A percentile compares a stretch with the other conserved stretches of the same genome.
Evolutionary conservation across 169 alveolate genomes (phyloP).

Genomic region (Cryptosporidium sp.): DNA sequence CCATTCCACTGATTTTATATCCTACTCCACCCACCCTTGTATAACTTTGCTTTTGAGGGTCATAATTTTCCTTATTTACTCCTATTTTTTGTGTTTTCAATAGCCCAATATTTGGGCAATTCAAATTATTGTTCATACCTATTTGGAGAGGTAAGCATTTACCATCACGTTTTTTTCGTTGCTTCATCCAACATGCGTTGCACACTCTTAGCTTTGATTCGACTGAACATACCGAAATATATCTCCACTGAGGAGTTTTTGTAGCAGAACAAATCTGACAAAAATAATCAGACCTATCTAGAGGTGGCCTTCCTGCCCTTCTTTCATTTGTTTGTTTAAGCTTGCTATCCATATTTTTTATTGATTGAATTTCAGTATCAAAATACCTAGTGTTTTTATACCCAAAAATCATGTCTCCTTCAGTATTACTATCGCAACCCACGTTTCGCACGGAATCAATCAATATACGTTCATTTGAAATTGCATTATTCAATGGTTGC

Average conservation of each 20-base stretch:
- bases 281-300: constrained; percentile 70
- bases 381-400: constrained; percentile 14
- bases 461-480: background rate
- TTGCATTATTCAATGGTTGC: background rate
- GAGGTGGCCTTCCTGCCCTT: constrained; percentile 75
- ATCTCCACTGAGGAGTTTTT: constrained; percentile 74
- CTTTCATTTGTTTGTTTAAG: constrained; percentile 69
- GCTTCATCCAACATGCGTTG: constrained; percentile 76
- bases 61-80: constrained; percentile 45
- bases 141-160: constrained; percentile 42
- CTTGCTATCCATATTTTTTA: constrained; percentile 51
- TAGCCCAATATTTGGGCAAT: constrained; percentile 7
- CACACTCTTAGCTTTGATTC: constrained; percentile 65
- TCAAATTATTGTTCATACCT: constrained; percentile 23
- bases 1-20: constrained; percentile 9
- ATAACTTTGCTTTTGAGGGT: constrained; percentile 55
- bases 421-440: constrained; percentile 11
- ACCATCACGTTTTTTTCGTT: constrained; percentile 68
- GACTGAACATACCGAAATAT: constrained; percentile 65
- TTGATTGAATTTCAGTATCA: constrained; percentile 46
- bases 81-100: constrained; percentile 47
- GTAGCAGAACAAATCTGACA: constrained; percentile 75
- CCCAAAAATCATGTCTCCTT: constrained; percentile 36
- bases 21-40: constrained; percentile 12
- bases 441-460: constrained; percentile 11